Percentiles rank a stretch among this genome's conserved stretches.
Evolutionary conservation across 192 early-diverging fungal species (phyloP).

Genomic region (Spizellomyces punctatus): DNA sequence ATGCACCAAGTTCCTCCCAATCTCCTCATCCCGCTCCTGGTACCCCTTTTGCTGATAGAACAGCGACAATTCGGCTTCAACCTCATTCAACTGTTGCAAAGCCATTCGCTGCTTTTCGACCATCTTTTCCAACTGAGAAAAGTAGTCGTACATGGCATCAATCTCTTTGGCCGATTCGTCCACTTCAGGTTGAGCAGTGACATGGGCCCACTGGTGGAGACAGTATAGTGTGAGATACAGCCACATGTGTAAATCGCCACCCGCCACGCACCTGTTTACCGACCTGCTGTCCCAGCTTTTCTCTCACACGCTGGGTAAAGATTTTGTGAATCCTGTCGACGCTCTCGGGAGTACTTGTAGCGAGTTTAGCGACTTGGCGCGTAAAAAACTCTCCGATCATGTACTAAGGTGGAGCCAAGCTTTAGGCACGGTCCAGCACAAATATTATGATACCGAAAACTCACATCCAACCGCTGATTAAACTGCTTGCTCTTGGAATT

Average conservation of each 20-base stretch:
- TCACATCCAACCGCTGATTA: conserved; percentile 41
- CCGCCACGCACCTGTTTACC: conserved; percentile 18
- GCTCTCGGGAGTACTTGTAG: conserved; percentile 47
- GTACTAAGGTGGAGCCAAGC: conserved; percentile 17
- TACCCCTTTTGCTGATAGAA: conserved; percentile 59
- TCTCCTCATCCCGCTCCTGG: conserved; percentile 49
- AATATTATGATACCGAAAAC: background rate
- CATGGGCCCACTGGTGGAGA: conserved; percentile 38
- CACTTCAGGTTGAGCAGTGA: conserved; percentile 58
- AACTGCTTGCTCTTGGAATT: conserved; percentile 45
- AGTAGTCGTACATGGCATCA: conserved; percentile 47
- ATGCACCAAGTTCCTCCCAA: conserved; percentile 46
- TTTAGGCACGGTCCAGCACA: background rate
- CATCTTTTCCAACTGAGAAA: conserved; percentile 43
- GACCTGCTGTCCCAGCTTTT: conserved; percentile 43
- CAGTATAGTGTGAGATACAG: background rate
- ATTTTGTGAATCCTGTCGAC: conserved; percentile 49
- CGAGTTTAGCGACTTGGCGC: conserved; percentile 42
- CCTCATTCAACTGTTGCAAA: conserved; percentile 48
- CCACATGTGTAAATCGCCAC: background rate
- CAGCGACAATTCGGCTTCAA: conserved; percentile 49
- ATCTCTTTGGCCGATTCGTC: conserved; percentile 53
- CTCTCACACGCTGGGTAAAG: conserved; percentile 51
- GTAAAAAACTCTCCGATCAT: conserved; percentile 49
- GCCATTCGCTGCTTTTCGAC: conserved; percentile 40